Base-by-base conservation (phyloP, 1,284 basidiomycete genomes). In the Cyathus olla region DNA sequence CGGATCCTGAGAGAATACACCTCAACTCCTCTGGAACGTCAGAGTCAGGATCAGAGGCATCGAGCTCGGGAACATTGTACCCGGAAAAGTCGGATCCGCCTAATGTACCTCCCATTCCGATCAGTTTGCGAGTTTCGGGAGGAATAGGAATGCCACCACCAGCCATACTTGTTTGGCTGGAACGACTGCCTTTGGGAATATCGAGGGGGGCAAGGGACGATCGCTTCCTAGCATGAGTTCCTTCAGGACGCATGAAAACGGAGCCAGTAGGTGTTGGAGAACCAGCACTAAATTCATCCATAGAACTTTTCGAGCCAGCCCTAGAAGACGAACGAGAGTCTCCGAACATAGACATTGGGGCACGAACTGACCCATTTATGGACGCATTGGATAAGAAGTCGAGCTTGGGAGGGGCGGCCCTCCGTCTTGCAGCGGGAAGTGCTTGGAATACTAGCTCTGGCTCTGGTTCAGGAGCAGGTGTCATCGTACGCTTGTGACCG, bases 1-100 rank as follows among this genome's bases (percentile, higher is more conserved):
- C 83, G 82, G 19, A 73, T 35, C 8, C 76, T 1, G 85, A 81
- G n/a, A 94, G 72, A 52, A 94, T 88, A 17, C 81, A 80, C 64
- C 88, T 88, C 54, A 94, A 74, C 72, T 94, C 92, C 51, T 91
- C 85, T 0, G 92, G 91, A 29, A 94, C 90, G 66, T 94, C 93
- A 1, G 88, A 91, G 67, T 93, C 88, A 0, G 86, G 88, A 69
- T 91, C 88, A 10, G 85, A 85, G 3, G 77, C 81, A 46, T 89
- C 83, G 6, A 84, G 65, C 17, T 83, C 80, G 4, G 67, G 64
- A 56, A 82, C 81, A 1, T 75, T 70, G 42, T 83, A 81, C 19
- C 72, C 80, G 15, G 80, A 80, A 2, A 78, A 79, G 53, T 85
- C 80, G 0, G 85, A 87, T 1, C 85, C 85, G 10, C 90, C 90